Evolutionary conservation across 208 protist species (phyloP), one percentile per base, ranked within the genome.

Genomic region (Trypanosoma vivax): DNA sequence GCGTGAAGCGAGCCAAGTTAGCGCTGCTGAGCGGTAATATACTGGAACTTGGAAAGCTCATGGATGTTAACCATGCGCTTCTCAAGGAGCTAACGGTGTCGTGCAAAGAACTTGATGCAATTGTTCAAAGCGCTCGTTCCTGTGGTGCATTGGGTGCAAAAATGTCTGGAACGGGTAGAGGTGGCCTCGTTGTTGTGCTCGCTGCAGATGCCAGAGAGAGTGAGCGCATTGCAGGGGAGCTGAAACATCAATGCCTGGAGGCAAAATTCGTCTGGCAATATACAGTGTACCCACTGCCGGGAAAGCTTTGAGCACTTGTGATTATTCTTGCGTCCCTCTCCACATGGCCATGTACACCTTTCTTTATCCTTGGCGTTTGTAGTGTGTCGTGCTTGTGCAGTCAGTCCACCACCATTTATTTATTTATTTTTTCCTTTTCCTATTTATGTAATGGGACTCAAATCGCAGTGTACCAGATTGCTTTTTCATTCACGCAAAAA

Each of bases 261-360:
- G 78, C 78, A 14, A 86, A 84, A 54, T 86, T 84, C 46, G 70
- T 90, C 9, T 90, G 78, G 78, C 76, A 72, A 45, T 90, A 87
- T 62, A 74, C 56, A 4, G 82, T 87, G 28, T 27, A 41, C 2
- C 70, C 72, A 11, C 24, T 13, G 27, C 9, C 3, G 0, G 14
- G 34, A 18, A 43, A 46, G 18, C 14, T 56, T 10, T 56, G 14
- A 53, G 34, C 5, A 24, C n/a, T n/a, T n/a, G n/a, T n/a, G 40
- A 21, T 9, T 14, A 45, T 37, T 37, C 9, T 37, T 9, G 9
- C 10, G 14, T 14, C 33, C 33, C 9, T 0, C 33, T 14, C 14
- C 33, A 37, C 14, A n/a, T 37, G 33, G 14, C 9, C 33, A 14
- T 37, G 9, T 37, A 37, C 33, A 14, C 14, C 33, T 37, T 9